These are phyloP conservation scores for Hypoxylon fragiforme DNA, from an alignment of 495 filamentous ascomycete species.

Conservation along the genomic window DNA sequence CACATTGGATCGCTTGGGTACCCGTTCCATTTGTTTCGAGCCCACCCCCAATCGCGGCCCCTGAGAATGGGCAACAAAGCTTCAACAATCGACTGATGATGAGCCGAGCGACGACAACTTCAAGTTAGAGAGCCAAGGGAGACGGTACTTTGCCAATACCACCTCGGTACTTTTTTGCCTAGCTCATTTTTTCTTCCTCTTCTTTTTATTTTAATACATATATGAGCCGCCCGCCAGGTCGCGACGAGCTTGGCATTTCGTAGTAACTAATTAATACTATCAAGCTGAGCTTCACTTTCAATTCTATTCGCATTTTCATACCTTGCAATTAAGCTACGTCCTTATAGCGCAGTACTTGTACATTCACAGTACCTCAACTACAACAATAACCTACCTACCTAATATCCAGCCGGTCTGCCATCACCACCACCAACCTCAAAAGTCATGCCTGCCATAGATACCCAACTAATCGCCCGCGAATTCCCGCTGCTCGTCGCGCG, in stretches of 20 bases:
- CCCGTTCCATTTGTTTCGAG: conserved; percentile 33
- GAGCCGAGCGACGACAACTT: conserved; percentile 22
- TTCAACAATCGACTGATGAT: conserved; percentile 29
- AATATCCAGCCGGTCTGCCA: not conserved
- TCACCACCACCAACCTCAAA: not conserved
- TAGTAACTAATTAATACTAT: too few relatives aligned
- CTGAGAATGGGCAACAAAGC: conserved; percentile 5
- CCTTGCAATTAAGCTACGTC: too few relatives aligned
- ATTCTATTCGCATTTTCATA: not conserved
- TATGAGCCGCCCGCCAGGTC: conserved; percentile 8
- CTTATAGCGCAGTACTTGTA: not conserved
- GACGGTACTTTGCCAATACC: not conserved
- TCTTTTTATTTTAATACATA: not conserved
- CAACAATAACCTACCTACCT: not conserved
- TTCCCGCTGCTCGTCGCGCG: conserved; percentile 29
- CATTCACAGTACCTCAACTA: not conserved
- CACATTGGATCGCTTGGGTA: conserved; percentile 1
- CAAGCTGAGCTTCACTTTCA: conserved; percentile 10
- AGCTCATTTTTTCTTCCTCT: not conserved
- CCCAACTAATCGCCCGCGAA: conserved; percentile 22
- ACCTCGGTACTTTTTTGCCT: not conserved
- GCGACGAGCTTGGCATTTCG: not conserved
- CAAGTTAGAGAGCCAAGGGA: conserved; percentile 8
- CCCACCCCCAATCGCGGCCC: conserved; percentile 14
- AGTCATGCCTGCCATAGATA: conserved; percentile 26